phyloP scores from a whole-genome alignment of 805 yeast genomes.

The Sungouiozyma ichnusensis region DNA sequence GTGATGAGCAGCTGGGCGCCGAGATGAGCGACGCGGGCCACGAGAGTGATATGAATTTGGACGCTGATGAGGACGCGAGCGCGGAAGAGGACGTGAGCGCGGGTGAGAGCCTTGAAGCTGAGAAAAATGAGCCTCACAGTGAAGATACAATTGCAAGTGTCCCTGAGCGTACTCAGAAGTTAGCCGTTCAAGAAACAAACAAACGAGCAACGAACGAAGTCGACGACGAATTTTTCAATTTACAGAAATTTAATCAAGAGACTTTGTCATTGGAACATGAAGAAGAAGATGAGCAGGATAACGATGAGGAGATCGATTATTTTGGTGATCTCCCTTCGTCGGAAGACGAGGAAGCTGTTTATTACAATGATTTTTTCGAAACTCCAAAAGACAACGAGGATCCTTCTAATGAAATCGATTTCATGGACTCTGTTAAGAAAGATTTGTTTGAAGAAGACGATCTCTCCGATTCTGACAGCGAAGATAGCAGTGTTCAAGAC shows the following conservation, averaged over 20 bases:
- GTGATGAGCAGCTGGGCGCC: slow-evolving; percentile 8
- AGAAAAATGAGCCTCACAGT: slow-evolving; percentile 12
- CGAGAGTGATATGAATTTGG: no score
- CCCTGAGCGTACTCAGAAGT: no score
- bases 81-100: slow-evolving; percentile 12
- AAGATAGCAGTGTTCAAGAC: slow-evolving; percentile 17
- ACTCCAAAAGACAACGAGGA: slow-evolving; percentile 16
- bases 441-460: slow-evolving; percentile 42
- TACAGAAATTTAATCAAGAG: slow-evolving; percentile 74
- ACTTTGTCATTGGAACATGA: slow-evolving; percentile 52
- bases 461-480: slow-evolving; percentile 4
- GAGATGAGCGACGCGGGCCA: slow-evolving; percentile 4
- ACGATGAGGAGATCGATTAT: slow-evolving; percentile 41
- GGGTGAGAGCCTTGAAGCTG: slow-evolving; percentile 9
- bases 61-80: slow-evolving; percentile 10
- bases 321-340: slow-evolving; percentile 46
- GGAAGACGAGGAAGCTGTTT: slow-evolving; percentile 43
- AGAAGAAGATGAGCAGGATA: slow-evolving; percentile 34
- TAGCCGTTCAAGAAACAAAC: no score
- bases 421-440: slow-evolving; percentile 48
- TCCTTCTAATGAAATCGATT: slow-evolving; percentile 32
- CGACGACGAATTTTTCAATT: slow-evolving; percentile 74
- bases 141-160: slow-evolving; percentile 20
- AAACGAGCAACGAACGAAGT: slow-evolving; percentile 35
- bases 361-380: slow-evolving; percentile 61